Evolutionary conservation across 176 grass and related monocot genomes (phyloP).

Genomic region (Oryza meridionalis): DNA sequence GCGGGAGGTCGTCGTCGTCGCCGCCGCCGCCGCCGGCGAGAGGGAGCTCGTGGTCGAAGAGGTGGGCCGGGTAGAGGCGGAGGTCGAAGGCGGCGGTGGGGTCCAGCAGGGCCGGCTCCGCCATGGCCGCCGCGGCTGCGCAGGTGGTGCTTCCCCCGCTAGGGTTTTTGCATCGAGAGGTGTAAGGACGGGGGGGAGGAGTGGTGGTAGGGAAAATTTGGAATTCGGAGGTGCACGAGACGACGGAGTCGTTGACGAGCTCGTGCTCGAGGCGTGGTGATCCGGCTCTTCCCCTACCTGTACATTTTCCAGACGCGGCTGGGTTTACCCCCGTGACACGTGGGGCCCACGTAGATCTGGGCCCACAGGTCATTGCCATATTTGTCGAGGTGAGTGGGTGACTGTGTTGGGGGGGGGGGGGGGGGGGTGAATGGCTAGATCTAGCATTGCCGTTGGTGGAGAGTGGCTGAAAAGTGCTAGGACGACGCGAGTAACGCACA

Average conservation of each 20-base stretch:
- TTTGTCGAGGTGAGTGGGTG: background rate
- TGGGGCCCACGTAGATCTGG: accelerated
- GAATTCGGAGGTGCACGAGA: slow-evolving; percentile 22
- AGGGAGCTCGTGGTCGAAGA: slow-evolving; percentile 69
- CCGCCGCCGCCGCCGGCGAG: slow-evolving; percentile 35
- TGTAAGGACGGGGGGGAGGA: slow-evolving; percentile 3
- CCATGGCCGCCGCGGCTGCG: slow-evolving; percentile 55
- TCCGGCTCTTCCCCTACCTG: background rate
- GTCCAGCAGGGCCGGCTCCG: slow-evolving; percentile 66
- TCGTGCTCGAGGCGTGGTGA: slow-evolving; percentile 26
- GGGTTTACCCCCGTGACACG: background rate
- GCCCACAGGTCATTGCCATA: background rate
- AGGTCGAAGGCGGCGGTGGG: slow-evolving; percentile 46
- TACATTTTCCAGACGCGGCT: background rate
- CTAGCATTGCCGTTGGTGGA: slow-evolving; percentile 21
- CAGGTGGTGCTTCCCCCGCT: slow-evolving; percentile 22
- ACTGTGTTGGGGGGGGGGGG: background rate
- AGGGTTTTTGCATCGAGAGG: slow-evolving; percentile 68
- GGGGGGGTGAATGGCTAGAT: slow-evolving; percentile 26
- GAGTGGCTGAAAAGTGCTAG: background rate
- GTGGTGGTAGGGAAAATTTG: background rate
- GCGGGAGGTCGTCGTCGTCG: slow-evolving; percentile 30
- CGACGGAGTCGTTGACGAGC: slow-evolving; percentile 47
- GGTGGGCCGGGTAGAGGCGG: slow-evolving; percentile 42
- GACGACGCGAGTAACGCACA: slow-evolving; percentile 13